phyloP scores from a whole-genome alignment of 768 basidiomycete species.

The Tricholoma flavovirens region DNA sequence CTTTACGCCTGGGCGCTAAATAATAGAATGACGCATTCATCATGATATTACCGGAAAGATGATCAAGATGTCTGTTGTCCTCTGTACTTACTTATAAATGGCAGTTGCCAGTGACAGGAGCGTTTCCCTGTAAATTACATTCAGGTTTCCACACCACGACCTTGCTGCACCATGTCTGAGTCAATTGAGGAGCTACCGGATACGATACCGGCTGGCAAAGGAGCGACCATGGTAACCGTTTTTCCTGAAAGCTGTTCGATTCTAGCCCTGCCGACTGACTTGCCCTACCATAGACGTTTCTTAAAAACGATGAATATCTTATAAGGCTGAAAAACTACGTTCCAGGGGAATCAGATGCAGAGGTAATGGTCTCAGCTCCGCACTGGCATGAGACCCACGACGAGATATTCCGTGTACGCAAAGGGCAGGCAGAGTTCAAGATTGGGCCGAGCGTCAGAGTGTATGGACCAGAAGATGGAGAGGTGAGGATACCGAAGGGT shows the following conservation, averaged over 20 bases:
- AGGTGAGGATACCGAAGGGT: constrained; percentile 23
- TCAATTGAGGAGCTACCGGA: too few species aligned
- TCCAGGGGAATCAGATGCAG: constrained; percentile 18
- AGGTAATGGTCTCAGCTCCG: constrained; percentile 21
- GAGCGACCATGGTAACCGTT: constrained; percentile 13
- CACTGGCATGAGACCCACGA: constrained; percentile 33
- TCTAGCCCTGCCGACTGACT: background rate
- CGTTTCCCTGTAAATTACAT: too few species aligned
- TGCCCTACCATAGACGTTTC: constrained; percentile 25
- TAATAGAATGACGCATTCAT: too few species aligned
- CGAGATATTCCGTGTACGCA: constrained; percentile 24
- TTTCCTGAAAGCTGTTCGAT: background rate
- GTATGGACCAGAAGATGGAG: constrained; percentile 26
- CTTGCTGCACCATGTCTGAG: too few species aligned
- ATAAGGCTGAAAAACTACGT: constrained; percentile 19
- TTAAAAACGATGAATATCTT: constrained; percentile 23
- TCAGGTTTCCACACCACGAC: too few species aligned
- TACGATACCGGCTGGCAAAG: constrained; percentile 1
- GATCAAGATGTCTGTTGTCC: too few species aligned
- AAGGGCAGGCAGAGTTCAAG: constrained; percentile 24
- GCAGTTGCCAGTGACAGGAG: too few species aligned
- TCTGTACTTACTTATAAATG: too few species aligned
- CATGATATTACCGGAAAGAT: too few species aligned
- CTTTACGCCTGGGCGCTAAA: too few species aligned
- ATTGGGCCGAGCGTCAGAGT: constrained; percentile 16